phyloP scores from a whole-genome alignment of 768 basidiomycete species.

The Trametes cingulata region DNA sequence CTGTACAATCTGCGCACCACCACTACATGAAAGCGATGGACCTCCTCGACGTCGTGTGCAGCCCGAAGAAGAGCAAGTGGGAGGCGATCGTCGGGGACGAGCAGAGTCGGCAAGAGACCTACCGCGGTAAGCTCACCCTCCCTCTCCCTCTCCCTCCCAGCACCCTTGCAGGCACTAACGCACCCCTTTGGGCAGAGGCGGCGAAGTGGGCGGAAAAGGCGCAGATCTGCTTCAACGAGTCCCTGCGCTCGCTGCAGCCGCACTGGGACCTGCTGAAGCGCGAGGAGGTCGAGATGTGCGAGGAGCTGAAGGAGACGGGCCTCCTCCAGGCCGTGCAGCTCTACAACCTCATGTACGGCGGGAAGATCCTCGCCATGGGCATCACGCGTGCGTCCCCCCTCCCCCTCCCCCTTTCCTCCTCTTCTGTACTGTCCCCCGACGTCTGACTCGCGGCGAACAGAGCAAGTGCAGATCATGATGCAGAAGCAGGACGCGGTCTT shows the following conservation, averaged over 20 bases:
- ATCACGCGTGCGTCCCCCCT: slow-evolving; percentile 22
- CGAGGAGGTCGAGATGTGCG: slow-evolving; percentile 10
- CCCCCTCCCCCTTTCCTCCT: neutral
- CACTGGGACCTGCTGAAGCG: slow-evolving; percentile 21
- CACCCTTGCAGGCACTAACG: too few species aligned
- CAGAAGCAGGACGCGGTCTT: slow-evolving; percentile 25
- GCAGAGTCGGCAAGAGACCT: slow-evolving; percentile 26
- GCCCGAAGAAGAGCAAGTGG: slow-evolving; percentile 22
- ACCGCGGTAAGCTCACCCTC: slow-evolving; percentile 16
- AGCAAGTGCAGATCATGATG: slow-evolving; percentile 23
- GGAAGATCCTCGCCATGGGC: slow-evolving; percentile 23
- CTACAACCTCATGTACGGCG: slow-evolving; percentile 29
- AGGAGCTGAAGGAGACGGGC: slow-evolving; percentile 18
- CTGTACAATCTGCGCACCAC: slow-evolving; percentile 25
- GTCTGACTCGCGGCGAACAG: neutral
- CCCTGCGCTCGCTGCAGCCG: slow-evolving; percentile 19
- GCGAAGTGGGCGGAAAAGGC: slow-evolving; percentile 24
- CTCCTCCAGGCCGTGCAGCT: slow-evolving; percentile 24
- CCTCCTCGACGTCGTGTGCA: slow-evolving; percentile 25
- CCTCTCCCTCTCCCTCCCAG: too few species aligned
- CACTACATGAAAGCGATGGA: slow-evolving; percentile 26
- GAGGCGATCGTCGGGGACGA: slow-evolving; percentile 24
- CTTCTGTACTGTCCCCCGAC: neutral
- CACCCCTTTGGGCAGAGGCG: slow-evolving; percentile 14
- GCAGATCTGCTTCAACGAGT: slow-evolving; percentile 26